A percentile compares a stretch with the other conserved stretches of the same genome.
Conservation (phyloP, 306 rosid genomes). For the Vigna unguiculata region DNA sequence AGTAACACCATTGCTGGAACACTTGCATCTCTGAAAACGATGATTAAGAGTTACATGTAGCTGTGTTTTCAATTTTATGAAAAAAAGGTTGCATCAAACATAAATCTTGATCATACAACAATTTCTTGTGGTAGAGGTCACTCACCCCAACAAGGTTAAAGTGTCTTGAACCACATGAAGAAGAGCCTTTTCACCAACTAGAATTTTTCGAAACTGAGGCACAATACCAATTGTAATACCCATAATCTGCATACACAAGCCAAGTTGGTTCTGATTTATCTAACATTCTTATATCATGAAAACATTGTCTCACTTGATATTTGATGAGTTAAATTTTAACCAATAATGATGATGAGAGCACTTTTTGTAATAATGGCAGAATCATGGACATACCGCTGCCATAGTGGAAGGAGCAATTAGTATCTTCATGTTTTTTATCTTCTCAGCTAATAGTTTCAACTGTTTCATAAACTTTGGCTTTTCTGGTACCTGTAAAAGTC, state of each 20-base stretch:
- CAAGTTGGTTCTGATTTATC: not conserved
- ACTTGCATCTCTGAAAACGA: slow-evolving; percentile 48
- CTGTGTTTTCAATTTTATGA: not conserved
- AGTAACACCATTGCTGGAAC: slow-evolving; percentile 45
- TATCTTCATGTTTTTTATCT: slow-evolving; percentile 30
- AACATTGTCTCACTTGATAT: not conserved
- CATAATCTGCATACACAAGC: slow-evolving; percentile 33
- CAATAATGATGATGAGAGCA: not conserved
- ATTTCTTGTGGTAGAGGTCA: not conserved
- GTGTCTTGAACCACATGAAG: slow-evolving; percentile 43
- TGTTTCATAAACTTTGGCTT: slow-evolving; percentile 25
- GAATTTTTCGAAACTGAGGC: slow-evolving; percentile 40
- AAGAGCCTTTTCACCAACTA: slow-evolving; percentile 49
- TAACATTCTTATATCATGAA: not conserved
- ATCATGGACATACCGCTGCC: slow-evolving; percentile 46
- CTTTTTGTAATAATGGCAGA: not conserved
- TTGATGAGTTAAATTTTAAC: not conserved
- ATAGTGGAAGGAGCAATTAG: slow-evolving; percentile 49
- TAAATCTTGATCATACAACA: not conserved
- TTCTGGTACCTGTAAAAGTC: slow-evolving; percentile 40
- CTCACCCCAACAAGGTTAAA: slow-evolving; percentile 48
- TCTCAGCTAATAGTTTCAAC: slow-evolving; percentile 24
- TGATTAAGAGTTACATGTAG: not conserved
- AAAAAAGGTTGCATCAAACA: not conserved
- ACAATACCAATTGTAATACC: slow-evolving; percentile 49